Base-by-base conservation (phyloP, 768 basidiomycete genomes). In the Leccinum rimulosum region DNA sequence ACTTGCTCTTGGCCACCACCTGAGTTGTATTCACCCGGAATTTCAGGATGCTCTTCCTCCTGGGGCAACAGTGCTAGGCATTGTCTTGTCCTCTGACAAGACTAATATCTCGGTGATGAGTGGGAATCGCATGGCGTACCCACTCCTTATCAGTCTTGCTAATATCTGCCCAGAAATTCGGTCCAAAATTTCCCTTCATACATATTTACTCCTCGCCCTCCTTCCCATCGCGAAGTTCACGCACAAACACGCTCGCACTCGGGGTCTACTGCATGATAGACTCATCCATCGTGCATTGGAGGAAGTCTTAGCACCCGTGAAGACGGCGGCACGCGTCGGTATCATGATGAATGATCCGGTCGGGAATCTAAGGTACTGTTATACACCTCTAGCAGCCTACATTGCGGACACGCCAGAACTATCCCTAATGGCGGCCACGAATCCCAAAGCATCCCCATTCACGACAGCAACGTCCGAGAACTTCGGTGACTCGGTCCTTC, bases 331-430 rank as follows among this genome's bases (percentile, higher is more conserved):
- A 4, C 52, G 38, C 36, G 62, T 54, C 11, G 72, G 75, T 0
- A 50, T 62, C 11, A 65, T 70, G 61, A 67, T 77, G 68, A 64
- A 62, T 7, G 69, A 75, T 55, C 70, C 67, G 1, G 28, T n/a
- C 2, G 60, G 67, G 2, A 48, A 62, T 17, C 19, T 52, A 5
- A 56, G 61, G 3, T 66, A 64, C 19, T 70, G 67, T 38, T 73
- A 64, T 56, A 73, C 71, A 0, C 72, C 70, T 3, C 56, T 75
- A 6, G 69, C 64, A 8, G 60, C 68, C 0, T 73, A 67, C 56
- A 74, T 76, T 17, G 69, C 69, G 4, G 72, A 77, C 57, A 72
- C 68, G 8, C 73, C 72, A 0, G 74, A 76, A 65, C 72, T 12
- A 54, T 61, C 4, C 50, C 70, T 43, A 54, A n/a, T 76, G n/a